Conservation (phyloP, 1,139 yeast genomes). For the Geotrichum phurueaensis region DNA sequence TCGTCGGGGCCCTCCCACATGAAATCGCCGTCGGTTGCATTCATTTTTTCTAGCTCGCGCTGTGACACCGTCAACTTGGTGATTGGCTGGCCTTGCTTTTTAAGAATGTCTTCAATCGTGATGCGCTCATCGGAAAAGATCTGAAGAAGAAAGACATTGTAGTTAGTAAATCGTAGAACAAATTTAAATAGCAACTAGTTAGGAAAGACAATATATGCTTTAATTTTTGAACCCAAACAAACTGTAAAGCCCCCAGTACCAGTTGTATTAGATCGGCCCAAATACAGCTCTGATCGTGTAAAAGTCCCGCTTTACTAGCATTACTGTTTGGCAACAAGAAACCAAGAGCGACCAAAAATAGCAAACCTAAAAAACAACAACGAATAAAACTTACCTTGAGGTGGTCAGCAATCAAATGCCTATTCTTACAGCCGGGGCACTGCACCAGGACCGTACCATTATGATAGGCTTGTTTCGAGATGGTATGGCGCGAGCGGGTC, state of each 20-base stretch:
- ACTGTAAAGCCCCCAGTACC: neutral
- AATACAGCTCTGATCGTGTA: too few relatives aligned
- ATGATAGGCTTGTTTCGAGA: slow-evolving; percentile 86
- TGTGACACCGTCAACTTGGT: slow-evolving; percentile 38
- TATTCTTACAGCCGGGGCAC: slow-evolving; percentile 83
- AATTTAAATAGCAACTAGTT: neutral
- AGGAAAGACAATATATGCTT: neutral
- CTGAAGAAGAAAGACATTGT: slow-evolving; percentile 24
- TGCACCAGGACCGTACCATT: slow-evolving; percentile 83
- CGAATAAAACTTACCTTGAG: slow-evolving; percentile 45
- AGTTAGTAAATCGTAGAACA: neutral
- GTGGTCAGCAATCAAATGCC: slow-evolving; percentile 92
- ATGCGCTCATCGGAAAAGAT: slow-evolving; percentile 72
- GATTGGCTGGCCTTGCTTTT: slow-evolving; percentile 68
- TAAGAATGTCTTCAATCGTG: slow-evolving; percentile 74
- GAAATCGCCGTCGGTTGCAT: slow-evolving; percentile 8
- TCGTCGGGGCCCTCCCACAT: slow-evolving; percentile 10
- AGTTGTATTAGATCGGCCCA: neutral
- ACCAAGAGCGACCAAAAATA: neutral
- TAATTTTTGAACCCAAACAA: neutral
- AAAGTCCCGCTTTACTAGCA: too few relatives aligned
- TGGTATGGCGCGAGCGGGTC: slow-evolving; percentile 75
- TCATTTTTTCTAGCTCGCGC: slow-evolving; percentile 2
- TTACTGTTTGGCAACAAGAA: too few relatives aligned
- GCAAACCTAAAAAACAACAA: neutral